These are phyloP conservation scores for Wickerhamomyces sp. DNA, from an alignment of 1,139 yeast species.

Conservation along the genomic window DNA sequence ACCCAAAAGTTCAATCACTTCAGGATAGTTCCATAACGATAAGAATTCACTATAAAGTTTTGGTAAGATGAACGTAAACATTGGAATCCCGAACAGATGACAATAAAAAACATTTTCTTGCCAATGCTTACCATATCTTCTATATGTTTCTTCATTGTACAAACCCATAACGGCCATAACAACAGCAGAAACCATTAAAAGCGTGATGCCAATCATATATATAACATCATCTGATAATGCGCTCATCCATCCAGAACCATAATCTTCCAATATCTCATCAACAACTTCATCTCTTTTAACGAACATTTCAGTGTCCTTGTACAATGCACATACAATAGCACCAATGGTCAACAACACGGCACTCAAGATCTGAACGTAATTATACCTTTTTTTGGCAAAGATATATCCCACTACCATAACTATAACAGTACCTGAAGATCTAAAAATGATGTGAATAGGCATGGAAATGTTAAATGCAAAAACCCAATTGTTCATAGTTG, in stretches of 20 bases:
- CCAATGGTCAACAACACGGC: slow-evolving; percentile 53
- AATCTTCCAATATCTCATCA: background rate
- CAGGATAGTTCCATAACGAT: slow-evolving; percentile 17
- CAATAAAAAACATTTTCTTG: slow-evolving; percentile 57
- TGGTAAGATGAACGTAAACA: slow-evolving; percentile 34
- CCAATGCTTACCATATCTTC: slow-evolving; percentile 55
- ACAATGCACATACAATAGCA: slow-evolving; percentile 41
- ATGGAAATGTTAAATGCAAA: slow-evolving; percentile 55
- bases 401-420: slow-evolving; percentile 55
- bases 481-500: slow-evolving; percentile 54
- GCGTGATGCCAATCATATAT: slow-evolving; percentile 38
- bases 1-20: slow-evolving; percentile 14
- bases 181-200: slow-evolving; percentile 43
- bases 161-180: slow-evolving; percentile 54
- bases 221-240: slow-evolving; percentile 14
- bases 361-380: slow-evolving; percentile 40
- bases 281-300: slow-evolving; percentile 14
- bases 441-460: slow-evolving; percentile 61
- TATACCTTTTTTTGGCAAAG: slow-evolving; percentile 41
- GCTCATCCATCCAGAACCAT: slow-evolving; percentile 1
- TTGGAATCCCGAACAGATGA: slow-evolving; percentile 54
- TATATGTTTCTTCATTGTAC: slow-evolving; percentile 46
- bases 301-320: slow-evolving; percentile 24
- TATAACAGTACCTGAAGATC: slow-evolving; percentile 61
- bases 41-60: slow-evolving; percentile 16